Percentiles rank a stretch among this genome's conserved stretches.
phyloP scores from a whole-genome alignment of 2,329 filamentous ascomycete genomes.

The Mariannaea sp. region DNA sequence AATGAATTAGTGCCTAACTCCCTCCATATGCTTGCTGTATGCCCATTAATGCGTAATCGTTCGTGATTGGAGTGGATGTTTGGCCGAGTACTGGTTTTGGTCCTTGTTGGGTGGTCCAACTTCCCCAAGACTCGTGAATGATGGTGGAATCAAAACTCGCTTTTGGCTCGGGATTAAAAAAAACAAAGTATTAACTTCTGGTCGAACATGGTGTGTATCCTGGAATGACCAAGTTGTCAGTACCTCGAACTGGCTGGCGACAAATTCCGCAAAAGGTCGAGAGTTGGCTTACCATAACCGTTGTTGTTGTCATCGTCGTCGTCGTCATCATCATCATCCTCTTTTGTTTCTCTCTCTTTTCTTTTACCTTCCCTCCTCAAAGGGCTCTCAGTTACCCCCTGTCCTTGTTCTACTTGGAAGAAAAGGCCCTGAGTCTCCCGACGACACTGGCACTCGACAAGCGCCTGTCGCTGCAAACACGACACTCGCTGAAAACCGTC shows the following conservation, averaged over 20 bases:
- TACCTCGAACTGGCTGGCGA: background rate
- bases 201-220: background rate
- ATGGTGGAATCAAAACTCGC: background rate
- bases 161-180: background rate
- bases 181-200: background rate
- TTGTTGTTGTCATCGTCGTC: too few relatives aligned
- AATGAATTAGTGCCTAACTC: background rate
- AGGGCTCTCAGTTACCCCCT: background rate
- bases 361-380: constrained; percentile 2
- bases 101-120: constrained; percentile 2
- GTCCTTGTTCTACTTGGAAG: constrained; percentile 7
- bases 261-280: too few relatives aligned
- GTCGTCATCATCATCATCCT: too few relatives aligned
- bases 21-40: background rate
- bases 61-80: background rate
- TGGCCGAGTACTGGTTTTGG: background rate
- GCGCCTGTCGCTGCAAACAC: constrained; percentile 31
- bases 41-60: constrained; percentile 4
- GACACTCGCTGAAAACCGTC: constrained; percentile 33
- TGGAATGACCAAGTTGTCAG: background rate
- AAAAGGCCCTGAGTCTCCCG: constrained; percentile 31
- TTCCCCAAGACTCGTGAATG: background rate
- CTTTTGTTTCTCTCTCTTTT: background rate
- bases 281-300: constrained; percentile 5
- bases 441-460: constrained; percentile 30